These are phyloP conservation scores for Streptanthus diversifolius DNA, from an alignment of 345 rosid species.

Conservation along the genomic window DNA sequence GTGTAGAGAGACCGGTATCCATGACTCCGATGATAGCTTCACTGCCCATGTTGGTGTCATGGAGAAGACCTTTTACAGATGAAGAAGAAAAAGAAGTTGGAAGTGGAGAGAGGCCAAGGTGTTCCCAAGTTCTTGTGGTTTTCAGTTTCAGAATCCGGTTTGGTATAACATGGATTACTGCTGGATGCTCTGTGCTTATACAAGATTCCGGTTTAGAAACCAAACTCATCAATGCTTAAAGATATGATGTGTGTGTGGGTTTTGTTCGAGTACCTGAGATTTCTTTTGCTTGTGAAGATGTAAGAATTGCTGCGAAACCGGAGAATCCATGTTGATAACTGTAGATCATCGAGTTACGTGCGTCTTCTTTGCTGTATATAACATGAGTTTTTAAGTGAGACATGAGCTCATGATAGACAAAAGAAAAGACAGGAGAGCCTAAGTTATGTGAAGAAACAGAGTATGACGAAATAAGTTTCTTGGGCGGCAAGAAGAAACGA, in stretches of 20 bases:
- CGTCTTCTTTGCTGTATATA: conserved; percentile 39
- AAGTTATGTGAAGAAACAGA: conserved; percentile 8
- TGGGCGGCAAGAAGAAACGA: neutral
- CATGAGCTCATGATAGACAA: neutral
- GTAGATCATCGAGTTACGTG: conserved; percentile 45
- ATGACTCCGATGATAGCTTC: conserved; percentile 30
- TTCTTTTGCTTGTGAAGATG: conserved; percentile 38
- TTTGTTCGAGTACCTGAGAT: conserved; percentile 35
- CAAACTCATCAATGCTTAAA: neutral
- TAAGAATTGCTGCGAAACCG: conserved; percentile 55
- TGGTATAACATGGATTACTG: conserved; percentile 40
- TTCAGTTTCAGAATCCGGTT: conserved; percentile 37
- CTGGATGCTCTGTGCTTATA: conserved; percentile 32
- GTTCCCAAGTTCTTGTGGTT: conserved; percentile 55
- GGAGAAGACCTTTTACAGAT: conserved; percentile 25
- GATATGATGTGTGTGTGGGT: neutral
- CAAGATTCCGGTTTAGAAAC: neutral
- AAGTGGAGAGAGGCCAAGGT: conserved; percentile 31
- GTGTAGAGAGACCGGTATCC: conserved; percentile 29
- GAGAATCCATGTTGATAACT: conserved; percentile 47
- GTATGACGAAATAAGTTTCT: neutral
- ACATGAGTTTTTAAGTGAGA: neutral
- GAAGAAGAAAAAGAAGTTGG: conserved; percentile 9
- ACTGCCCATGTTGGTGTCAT: conserved; percentile 30
- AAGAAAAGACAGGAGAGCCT: neutral